Evolutionary conservation across 2,329 filamentous ascomycete species (phyloP).

Genomic region (Fusarium sarcochroum): DNA sequence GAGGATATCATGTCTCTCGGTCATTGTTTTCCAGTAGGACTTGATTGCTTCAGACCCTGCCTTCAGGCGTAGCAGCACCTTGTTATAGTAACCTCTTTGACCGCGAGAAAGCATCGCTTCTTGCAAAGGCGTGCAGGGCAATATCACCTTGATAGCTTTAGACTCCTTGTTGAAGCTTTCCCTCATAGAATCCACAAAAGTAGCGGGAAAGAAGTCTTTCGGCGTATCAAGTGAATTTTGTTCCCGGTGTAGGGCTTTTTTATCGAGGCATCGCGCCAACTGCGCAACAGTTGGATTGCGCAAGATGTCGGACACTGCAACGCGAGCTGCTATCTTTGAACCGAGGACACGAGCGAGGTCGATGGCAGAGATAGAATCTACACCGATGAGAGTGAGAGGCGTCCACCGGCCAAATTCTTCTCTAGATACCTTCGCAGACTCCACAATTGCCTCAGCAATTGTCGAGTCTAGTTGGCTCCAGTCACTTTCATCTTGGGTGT

Average conservation of each 20-base stretch:
- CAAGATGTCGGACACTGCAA: conserved; percentile 80
- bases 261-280: conserved; percentile 60
- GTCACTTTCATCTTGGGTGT: conserved; percentile 51
- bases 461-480: conserved; percentile 69
- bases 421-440: conserved; percentile 61
- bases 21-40: conserved; percentile 73
- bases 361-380: conserved; percentile 89
- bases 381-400: conserved; percentile 82
- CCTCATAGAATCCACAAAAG: conserved; percentile 48
- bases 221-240: background rate
- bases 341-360: conserved; percentile 72
- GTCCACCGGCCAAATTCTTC: conserved; percentile 71
- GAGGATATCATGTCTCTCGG: conserved; percentile 79
- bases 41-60: conserved; percentile 66
- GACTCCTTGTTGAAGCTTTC: conserved; percentile 51
- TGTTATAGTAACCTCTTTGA: conserved; percentile 77
- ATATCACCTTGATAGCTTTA: conserved; percentile 65
- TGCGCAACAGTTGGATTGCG: conserved; percentile 75
- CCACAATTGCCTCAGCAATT: conserved; percentile 69
- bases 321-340: conserved; percentile 57
- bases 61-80: conserved; percentile 73
- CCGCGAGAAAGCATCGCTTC: conserved; percentile 82
- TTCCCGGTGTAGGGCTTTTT: background rate
- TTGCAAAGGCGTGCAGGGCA: conserved; percentile 90
- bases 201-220: conserved; percentile 46